Evolutionary conservation across 2,329 filamentous ascomycete species (phyloP).

Genomic region (Fusarium albosuccineum): DNA sequence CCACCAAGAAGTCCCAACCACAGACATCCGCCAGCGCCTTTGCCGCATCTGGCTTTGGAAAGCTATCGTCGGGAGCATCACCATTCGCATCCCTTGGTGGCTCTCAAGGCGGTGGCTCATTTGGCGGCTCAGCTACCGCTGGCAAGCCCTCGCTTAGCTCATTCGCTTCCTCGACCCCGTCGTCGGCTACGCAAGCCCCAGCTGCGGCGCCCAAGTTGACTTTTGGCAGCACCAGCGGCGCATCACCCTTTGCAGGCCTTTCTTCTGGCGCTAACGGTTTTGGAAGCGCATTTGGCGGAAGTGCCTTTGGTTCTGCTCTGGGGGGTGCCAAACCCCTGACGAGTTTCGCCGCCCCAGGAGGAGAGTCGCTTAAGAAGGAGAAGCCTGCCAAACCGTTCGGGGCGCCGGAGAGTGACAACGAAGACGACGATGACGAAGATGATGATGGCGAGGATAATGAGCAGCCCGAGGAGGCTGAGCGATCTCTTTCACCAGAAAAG

Average conservation of each 20-base stretch:
- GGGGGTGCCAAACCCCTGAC: conserved; percentile 63
- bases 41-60: conserved; percentile 75
- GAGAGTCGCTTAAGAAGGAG: conserved; percentile 61
- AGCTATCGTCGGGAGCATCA: conserved; percentile 73
- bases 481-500: conserved; percentile 61
- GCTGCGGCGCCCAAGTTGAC: conserved; percentile 62
- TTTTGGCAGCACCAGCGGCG: conserved; percentile 58
- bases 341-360: conserved; percentile 77
- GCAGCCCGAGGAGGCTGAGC: conserved; percentile 62
- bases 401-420: conserved; percentile 75
- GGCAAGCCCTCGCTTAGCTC: conserved; percentile 53
- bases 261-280: conserved; percentile 62
- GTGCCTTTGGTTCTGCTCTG: conserved; percentile 54
- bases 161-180: conserved; percentile 48
- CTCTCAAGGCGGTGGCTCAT: conserved; percentile 62
- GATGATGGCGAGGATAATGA: conserved; percentile 57
- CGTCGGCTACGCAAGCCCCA: conserved; percentile 44
- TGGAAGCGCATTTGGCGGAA: conserved; percentile 57
- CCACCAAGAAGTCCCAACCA: conserved; percentile 44
- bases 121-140: conserved; percentile 59
- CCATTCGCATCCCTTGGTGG: conserved; percentile 71
- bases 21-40: conserved; percentile 72
- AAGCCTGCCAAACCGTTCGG: conserved; percentile 82
- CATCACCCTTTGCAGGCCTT: conserved; percentile 64
- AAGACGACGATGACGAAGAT: conserved; percentile 60